Conservation (phyloP, 2,329 filamentous ascomycete genomes). For the Aureobasidium uvarum region DNA sequence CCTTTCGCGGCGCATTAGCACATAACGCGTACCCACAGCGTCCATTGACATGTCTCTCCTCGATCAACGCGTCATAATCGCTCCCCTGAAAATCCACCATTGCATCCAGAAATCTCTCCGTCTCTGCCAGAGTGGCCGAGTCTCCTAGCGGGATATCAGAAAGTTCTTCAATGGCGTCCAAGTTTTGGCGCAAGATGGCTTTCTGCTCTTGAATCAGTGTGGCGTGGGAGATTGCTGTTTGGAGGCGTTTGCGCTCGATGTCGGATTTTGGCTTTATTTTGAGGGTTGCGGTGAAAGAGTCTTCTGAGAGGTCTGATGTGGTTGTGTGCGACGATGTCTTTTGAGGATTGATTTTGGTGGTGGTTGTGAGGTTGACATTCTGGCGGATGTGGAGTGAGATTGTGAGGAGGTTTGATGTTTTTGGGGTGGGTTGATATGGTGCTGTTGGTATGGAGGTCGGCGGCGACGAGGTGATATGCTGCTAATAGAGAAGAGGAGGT, state of each 20-base stretch:
- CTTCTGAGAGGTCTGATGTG: conserved; percentile 10
- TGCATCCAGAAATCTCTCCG: conserved; percentile 61
- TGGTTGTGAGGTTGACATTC: conserved; percentile 32
- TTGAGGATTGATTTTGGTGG: conserved; percentile 49
- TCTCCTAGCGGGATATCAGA: conserved; percentile 59
- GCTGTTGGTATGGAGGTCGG: not conserved
- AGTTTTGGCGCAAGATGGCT: conserved; percentile 70
- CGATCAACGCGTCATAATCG: conserved; percentile 85
- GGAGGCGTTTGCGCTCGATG: conserved; percentile 45
- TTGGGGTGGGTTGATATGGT: not conserved
- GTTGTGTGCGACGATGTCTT: conserved; percentile 34
- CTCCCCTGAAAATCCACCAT: conserved; percentile 75
- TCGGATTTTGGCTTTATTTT: conserved; percentile 33
- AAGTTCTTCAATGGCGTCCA: conserved; percentile 68
- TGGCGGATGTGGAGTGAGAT: not conserved
- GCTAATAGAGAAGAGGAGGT: not conserved
- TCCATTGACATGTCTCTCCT: conserved; percentile 81
- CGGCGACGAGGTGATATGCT: not conserved
- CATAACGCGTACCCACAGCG: conserved; percentile 86
- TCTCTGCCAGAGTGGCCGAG: conserved; percentile 57
- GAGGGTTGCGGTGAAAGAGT: not conserved
- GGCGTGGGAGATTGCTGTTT: conserved; percentile 78
- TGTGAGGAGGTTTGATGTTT: not conserved
- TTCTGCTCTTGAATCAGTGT: conserved; percentile 78
- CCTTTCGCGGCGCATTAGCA: conserved; percentile 55